Base-by-base conservation (phyloP, 345 rosid species). In the Aurinia saxatilis region DNA sequence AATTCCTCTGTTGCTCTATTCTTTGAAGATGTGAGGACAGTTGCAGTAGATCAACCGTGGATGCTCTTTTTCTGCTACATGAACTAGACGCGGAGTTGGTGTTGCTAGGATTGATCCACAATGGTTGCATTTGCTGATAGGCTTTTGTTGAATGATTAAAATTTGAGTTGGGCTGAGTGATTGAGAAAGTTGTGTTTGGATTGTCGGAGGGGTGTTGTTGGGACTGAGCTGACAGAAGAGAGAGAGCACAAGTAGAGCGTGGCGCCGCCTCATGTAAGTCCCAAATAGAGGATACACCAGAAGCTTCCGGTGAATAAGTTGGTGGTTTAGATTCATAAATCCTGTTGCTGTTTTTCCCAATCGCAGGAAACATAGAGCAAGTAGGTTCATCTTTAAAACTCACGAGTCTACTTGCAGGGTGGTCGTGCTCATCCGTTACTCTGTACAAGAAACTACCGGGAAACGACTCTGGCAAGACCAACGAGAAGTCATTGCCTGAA, bases 221-320 rank as follows among this genome's bases (percentile, higher is more conserved):
- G 52, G 88, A 79, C 68, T 77, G 83, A 60, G 82, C 38, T 83
- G 98, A 91, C 96, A 91, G 98, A 91, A 87, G 98, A 88, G 95
- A 81, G 95, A 67, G 88, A 88, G 96, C 98, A 84, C 88, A 63
- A 58, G 79, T 73, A 44, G 91, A 72, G 36, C 73, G 70, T n/a
- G 81, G 71, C 5, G 30, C 59, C 7, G 23, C 21, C 63, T 47
- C 68, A n/a, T 54, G 74, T 21, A 70, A 46, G 68, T 70, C 74
- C 74, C 74, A 55, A 39, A 63, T 39, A 0, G 74, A 62, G 12
- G 74, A 37, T 33, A 70, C 64, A 72, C 78, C 82, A 4, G 80
- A 68, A 60, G 70, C 69, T 66, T 70, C 73, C 5, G 78, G 25
- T 1, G 75, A 9, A 73, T 68, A 63, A 18, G 29, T 71, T 3